Conservation (phyloP, 2,329 filamentous ascomycete genomes). For the Coniella vitis region DNA sequence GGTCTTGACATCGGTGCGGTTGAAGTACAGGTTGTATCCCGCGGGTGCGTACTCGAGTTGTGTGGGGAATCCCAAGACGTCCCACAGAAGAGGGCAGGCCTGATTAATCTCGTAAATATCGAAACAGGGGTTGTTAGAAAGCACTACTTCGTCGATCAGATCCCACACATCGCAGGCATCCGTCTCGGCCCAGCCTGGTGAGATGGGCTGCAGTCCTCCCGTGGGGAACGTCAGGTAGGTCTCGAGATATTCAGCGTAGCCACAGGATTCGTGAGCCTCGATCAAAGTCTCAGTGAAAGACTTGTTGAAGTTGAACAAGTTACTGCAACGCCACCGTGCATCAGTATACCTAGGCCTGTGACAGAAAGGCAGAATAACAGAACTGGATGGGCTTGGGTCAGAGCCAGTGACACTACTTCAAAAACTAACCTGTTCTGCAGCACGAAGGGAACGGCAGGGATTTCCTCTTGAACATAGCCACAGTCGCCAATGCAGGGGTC, state of each 20-base stretch:
- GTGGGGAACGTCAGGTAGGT: conserved; percentile 31
- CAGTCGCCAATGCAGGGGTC: conserved; percentile 53
- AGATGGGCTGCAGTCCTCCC: conserved; percentile 1
- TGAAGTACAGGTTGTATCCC: conserved; percentile 4
- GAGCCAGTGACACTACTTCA: background rate
- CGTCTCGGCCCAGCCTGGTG: conserved; percentile 1
- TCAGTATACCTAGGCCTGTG: background rate
- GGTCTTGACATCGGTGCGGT: conserved; percentile 6
- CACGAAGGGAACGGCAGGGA: conserved; percentile 26
- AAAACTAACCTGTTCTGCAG: background rate
- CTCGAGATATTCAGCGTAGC: conserved; percentile 40
- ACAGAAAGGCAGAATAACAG: background rate
- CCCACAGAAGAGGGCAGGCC: conserved; percentile 60
- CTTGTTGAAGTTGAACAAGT: background rate
- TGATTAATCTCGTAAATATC: conserved; percentile 61
- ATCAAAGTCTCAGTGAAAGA: conserved; percentile 33
- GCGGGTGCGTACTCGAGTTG: conserved; percentile 5
- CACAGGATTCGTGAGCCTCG: conserved; percentile 46
- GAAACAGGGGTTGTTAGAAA: conserved; percentile 60
- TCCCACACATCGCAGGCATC: conserved; percentile 4
- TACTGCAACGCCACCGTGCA: background rate
- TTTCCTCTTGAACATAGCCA: background rate
- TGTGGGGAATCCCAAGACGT: conserved; percentile 1
- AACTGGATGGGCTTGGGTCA: background rate
- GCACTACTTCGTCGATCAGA: conserved; percentile 22